Percentiles rank a stretch among this genome's conserved stretches.
phyloP scores from a whole-genome alignment of 768 basidiomycete species.

The Hemileccinum impolitum region DNA sequence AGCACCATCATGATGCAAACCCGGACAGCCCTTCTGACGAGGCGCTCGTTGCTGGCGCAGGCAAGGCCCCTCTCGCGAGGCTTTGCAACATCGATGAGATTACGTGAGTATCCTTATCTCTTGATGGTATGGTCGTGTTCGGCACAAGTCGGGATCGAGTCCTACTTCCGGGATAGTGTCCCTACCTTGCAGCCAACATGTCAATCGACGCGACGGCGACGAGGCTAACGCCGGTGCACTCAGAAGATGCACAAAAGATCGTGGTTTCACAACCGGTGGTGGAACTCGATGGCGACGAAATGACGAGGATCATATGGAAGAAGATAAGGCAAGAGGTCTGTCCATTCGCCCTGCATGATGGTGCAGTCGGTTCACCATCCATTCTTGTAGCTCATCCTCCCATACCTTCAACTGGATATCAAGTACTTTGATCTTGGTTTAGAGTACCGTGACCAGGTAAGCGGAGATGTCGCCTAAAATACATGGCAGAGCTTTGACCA shows the following conservation, averaged over 20 bases:
- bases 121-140: background rate
- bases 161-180: background rate
- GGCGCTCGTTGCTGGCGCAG: conserved; percentile 26
- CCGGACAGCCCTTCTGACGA: conserved; percentile 21
- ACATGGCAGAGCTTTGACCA: background rate
- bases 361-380: background rate
- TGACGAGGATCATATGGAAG: conserved; percentile 99
- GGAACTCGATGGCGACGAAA: conserved; percentile 96
- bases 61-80: conserved; percentile 21
- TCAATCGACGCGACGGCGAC: background rate
- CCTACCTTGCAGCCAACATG: background rate
- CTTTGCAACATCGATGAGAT: conserved; percentile 27
- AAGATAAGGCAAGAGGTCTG: conserved; percentile 91
- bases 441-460: conserved; percentile 85
- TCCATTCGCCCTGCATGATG: conserved; percentile 5
- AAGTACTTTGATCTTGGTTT: conserved; percentile 98
- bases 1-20: conserved; percentile 16
- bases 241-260: conserved; percentile 51
- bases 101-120: conserved; percentile 25
- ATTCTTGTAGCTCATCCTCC: conserved; percentile 81
- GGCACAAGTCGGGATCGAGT: background rate
- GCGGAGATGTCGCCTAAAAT: background rate
- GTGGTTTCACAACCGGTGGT: conserved; percentile 85
- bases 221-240: conserved; percentile 1
- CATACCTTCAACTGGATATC: conserved; percentile 92